These are phyloP conservation scores for Heliocybe sulcata DNA, from an alignment of 1,284 basidiomycete species.

Conservation along the genomic window DNA sequence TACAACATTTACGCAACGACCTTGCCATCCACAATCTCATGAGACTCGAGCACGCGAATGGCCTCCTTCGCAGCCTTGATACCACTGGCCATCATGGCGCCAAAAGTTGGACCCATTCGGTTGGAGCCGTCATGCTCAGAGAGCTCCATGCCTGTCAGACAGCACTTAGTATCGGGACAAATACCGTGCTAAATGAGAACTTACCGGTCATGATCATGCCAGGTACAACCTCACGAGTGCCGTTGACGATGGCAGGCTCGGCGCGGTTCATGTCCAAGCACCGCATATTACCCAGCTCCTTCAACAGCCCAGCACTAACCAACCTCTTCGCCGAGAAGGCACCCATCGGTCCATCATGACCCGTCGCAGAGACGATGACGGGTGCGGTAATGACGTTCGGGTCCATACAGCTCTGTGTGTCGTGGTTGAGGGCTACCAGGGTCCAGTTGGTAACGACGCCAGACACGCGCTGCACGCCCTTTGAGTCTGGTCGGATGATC, in stretches of 20 bases:
- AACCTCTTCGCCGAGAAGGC: conserved; percentile 82
- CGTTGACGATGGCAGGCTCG: conserved; percentile 71
- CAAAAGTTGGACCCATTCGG: conserved; percentile 79
- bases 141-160: conserved; percentile 67
- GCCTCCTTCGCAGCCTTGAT: conserved; percentile 76
- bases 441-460: conserved; percentile 88
- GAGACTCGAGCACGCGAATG: conserved; percentile 51
- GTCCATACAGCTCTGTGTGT: conserved; percentile 83
- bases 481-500: conserved; percentile 57
- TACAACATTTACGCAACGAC: conserved; percentile 38
- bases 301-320: conserved; percentile 68
- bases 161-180: neutral
- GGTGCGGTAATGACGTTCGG: conserved; percentile 73
- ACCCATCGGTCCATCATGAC: conserved; percentile 82
- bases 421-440: conserved; percentile 75
- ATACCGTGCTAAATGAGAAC: conserved; percentile 13
- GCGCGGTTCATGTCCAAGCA: conserved; percentile 75
- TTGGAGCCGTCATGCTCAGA: conserved; percentile 80
- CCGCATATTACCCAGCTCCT: conserved; percentile 79
- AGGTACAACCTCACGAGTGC: conserved; percentile 74
- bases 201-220: conserved; percentile 71
- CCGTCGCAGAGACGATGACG: conserved; percentile 62
- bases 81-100: conserved; percentile 77
- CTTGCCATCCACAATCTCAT: conserved; percentile 59
- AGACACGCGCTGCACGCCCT: conserved; percentile 61